These are phyloP conservation scores for Ceriops tagal DNA, from an alignment of 345 rosid species.

Conservation along the genomic window DNA sequence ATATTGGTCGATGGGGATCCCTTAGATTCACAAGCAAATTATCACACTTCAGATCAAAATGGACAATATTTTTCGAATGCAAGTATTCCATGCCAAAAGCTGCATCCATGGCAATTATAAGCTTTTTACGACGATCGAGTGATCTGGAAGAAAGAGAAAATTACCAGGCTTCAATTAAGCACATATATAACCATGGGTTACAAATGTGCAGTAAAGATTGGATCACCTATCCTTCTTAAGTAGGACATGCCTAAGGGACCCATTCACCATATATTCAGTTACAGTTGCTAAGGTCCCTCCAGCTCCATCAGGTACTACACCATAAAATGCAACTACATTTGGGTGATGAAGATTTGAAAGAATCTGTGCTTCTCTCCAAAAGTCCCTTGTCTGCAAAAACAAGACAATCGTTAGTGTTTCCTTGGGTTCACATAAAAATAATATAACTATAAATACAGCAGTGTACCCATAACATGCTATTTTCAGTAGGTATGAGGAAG, in stretches of 20 bases:
- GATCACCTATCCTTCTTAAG: slow-evolving; percentile 54
- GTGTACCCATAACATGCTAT: neutral
- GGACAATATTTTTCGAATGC: slow-evolving; percentile 64
- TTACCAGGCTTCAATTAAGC: slow-evolving; percentile 2
- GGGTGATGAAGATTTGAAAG: slow-evolving; percentile 77
- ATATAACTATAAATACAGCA: neutral
- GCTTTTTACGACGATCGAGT: slow-evolving; percentile 49
- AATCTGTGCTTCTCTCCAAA: slow-evolving; percentile 80
- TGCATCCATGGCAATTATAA: slow-evolving; percentile 66
- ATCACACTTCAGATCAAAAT: slow-evolving; percentile 68
- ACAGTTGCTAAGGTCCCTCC: slow-evolving; percentile 73
- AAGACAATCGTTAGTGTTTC: slow-evolving; percentile 15
- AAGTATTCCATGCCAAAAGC: slow-evolving; percentile 83
- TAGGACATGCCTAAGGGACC: slow-evolving; percentile 66
- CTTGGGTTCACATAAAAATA: neutral
- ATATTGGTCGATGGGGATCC: slow-evolving; percentile 63
- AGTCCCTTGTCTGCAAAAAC: slow-evolving; percentile 48
- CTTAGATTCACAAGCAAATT: slow-evolving; percentile 60
- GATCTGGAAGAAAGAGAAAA: slow-evolving; percentile 32
- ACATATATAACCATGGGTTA: slow-evolving; percentile 1
- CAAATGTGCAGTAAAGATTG: slow-evolving; percentile 5
- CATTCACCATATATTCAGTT: slow-evolving; percentile 74
- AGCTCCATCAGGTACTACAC: slow-evolving; percentile 65
- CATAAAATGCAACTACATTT: slow-evolving; percentile 72
- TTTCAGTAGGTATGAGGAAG: too few relatives aligned